phyloP scores from a whole-genome alignment of 306 rosid species.

The Vicia sativa region DNA sequence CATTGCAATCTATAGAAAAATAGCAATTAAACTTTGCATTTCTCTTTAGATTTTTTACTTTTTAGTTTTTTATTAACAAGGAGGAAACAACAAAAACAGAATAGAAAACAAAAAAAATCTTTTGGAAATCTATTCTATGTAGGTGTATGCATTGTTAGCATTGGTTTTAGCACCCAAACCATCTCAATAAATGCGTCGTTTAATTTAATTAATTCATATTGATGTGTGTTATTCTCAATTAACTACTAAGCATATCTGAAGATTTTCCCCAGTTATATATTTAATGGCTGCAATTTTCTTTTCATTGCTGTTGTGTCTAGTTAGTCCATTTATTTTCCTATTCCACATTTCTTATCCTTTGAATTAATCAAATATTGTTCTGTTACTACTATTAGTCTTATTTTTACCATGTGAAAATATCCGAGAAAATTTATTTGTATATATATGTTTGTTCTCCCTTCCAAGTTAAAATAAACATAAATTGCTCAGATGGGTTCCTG shows the following conservation, averaged over 20 bases:
- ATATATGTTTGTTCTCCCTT: constrained; percentile 21
- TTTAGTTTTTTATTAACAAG: neutral
- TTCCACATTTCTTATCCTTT: neutral
- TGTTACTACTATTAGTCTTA: neutral
- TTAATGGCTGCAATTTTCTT: constrained; percentile 8
- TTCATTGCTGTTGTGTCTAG: neutral
- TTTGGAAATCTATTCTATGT: constrained; percentile 13
- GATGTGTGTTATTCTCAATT: constrained; percentile 11
- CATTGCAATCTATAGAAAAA: neutral
- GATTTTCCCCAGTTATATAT: neutral
- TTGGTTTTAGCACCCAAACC: constrained; percentile 15
- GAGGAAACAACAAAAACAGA: neutral
- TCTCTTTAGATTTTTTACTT: neutral
- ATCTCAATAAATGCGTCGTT: constrained; percentile 11
- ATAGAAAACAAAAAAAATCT: neutral
- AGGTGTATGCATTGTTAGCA: constrained; percentile 2
- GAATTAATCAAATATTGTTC: neutral
- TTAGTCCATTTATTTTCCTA: constrained; percentile 1
- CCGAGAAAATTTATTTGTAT: neutral
- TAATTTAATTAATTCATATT: constrained; percentile 20
- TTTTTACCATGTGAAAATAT: neutral
- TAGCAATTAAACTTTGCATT: constrained; percentile 6
- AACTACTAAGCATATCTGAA: constrained; percentile 7
- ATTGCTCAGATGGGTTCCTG: neutral
- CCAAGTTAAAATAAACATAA: constrained; percentile 5